Evolutionary conservation across 78 protist genomes (phyloP).

Genomic region (Dictyostelium brefeldianum): DNA sequence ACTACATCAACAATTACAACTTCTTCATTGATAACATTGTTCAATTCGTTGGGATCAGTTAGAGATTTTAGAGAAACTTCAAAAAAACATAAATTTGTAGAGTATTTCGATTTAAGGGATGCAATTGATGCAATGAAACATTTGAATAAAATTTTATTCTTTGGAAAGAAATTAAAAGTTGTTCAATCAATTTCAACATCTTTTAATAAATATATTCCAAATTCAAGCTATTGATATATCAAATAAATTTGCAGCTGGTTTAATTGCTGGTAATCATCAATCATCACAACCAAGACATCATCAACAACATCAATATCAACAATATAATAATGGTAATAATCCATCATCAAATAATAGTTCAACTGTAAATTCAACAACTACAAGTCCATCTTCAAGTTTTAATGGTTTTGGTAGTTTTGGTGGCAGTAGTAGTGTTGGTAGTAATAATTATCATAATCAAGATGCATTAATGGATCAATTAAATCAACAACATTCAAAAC

Average conservation of each 20-base stretch:
- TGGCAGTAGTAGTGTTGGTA: no score
- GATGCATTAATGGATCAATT: no score
- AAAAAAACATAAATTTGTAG: conserved; percentile 87
- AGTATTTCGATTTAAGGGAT: conserved; percentile 87
- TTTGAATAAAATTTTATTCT: conserved; percentile 52
- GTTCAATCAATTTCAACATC: conserved; percentile 13
- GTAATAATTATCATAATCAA: no score
- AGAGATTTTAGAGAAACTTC: conserved; percentile 91
- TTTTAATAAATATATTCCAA: no score
- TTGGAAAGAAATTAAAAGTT: conserved; percentile 82
- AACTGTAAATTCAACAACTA: background rate
- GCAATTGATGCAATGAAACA: conserved; percentile 84
- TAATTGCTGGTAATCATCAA: background rate
- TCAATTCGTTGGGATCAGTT: conserved; percentile 84
- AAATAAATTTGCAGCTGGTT: background rate
- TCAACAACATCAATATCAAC: background rate
- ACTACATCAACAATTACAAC: conserved; percentile 32
- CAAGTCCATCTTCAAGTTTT: background rate
- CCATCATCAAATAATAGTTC: background rate
- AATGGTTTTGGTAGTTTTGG: no score
- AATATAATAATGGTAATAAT: background rate
- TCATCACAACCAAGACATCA: background rate
- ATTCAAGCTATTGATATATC: conserved; percentile 17
- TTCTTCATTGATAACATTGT: background rate
- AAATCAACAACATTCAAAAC: background rate